Percentiles rank a stretch among this genome's conserved stretches.
phyloP scores from a whole-genome alignment of 202 grass and related monocot species.

The Musa balbisiana region DNA sequence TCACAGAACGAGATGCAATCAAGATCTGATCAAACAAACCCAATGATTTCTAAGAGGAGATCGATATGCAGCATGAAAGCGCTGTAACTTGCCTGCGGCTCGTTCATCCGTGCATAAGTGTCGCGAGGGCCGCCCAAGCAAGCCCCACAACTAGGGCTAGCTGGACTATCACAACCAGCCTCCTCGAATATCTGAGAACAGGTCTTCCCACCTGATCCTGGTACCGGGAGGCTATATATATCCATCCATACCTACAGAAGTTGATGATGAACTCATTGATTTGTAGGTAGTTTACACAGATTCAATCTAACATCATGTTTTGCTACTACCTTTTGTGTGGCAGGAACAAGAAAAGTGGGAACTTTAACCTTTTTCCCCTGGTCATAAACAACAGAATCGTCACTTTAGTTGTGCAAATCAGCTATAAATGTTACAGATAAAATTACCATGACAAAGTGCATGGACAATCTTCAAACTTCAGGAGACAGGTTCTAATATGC shows the following conservation, averaged over 20 bases:
- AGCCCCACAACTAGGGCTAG: conserved; percentile 87
- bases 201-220: conserved; percentile 73
- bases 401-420: neutral
- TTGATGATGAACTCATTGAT: neutral
- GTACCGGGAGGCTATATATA: conserved; percentile 64
- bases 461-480: no score
- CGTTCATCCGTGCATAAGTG: conserved; percentile 75
- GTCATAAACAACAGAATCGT: neutral
- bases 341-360: conserved; percentile 96
- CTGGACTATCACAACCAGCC: conserved; percentile 80
- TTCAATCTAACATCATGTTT: neutral
- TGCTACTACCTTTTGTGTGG: conserved; percentile 78
- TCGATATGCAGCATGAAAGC: neutral
- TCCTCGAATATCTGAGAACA: conserved; percentile 91
- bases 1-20: no score
- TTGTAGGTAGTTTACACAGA: neutral
- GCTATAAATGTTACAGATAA: no score
- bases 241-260: conserved; percentile 84
- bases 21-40: no score
- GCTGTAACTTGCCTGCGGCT: conserved; percentile 43
- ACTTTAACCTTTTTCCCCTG: conserved; percentile 92
- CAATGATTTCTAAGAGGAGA: neutral
- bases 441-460: no score
- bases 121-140: conserved; percentile 88
- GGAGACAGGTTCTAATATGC: no score